Conservation (phyloP, 2,329 filamentous ascomycete species). For the Thelonectria discophora region DNA sequence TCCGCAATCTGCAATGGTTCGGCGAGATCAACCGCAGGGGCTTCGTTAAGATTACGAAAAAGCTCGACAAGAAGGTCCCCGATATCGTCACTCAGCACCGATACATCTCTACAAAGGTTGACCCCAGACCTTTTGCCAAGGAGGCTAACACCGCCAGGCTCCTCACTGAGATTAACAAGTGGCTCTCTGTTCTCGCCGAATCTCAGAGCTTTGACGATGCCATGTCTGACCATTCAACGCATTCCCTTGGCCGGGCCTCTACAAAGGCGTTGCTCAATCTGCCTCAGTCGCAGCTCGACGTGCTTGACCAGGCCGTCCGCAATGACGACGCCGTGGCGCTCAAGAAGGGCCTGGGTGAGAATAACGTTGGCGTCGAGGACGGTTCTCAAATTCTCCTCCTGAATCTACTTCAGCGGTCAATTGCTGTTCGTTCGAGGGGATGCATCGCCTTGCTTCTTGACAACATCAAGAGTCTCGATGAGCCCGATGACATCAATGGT, state of each 20-base stretch:
- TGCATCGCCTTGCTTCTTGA: constrained; percentile 78
- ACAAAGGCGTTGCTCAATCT: constrained; percentile 80
- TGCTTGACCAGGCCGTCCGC: constrained; percentile 75
- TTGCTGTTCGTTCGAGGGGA: constrained; percentile 72
- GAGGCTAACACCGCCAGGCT: constrained; percentile 62
- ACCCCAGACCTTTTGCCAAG: constrained; percentile 86
- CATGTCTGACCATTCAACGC: constrained; percentile 76
- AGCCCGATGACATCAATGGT: constrained; percentile 91
- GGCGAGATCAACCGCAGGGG: constrained; percentile 95
- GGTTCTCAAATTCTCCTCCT: constrained; percentile 73
- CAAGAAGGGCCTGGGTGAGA: constrained; percentile 64
- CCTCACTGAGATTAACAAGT: constrained; percentile 80
- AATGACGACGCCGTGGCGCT: constrained; percentile 70
- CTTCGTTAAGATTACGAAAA: constrained; percentile 99
- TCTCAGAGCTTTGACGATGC: constrained; percentile 79
- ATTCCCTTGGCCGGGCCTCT: constrained; percentile 79
- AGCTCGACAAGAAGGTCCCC: constrained; percentile 93
- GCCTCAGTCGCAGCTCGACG: constrained; percentile 73
- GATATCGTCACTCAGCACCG: constrained; percentile 79
- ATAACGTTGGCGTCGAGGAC: constrained; percentile 54
- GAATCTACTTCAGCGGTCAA: constrained; percentile 80
- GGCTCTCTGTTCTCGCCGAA: constrained; percentile 85
- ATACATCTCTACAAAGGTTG: constrained; percentile 91
- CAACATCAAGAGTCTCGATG: constrained; percentile 77
- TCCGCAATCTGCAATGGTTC: constrained; percentile 96